Percentiles rank a stretch among this genome's conserved stretches.
phyloP scores from a whole-genome alignment of 129 eudicot genomes.

The Helianthus tuberosus region DNA sequence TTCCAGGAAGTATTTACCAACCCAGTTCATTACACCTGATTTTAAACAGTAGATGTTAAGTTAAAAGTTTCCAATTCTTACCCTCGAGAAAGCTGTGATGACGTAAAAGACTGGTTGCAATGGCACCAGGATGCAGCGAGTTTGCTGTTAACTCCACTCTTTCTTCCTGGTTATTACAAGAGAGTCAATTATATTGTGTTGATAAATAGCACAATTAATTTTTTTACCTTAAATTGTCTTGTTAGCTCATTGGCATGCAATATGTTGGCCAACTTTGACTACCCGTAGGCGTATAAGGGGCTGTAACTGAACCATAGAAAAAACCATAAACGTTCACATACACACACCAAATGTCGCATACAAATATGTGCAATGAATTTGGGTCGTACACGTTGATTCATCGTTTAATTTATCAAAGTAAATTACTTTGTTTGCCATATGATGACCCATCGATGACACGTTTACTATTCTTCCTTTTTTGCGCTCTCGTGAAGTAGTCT shows the following conservation, averaged over 20 bases:
- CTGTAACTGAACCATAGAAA: constrained; percentile 50
- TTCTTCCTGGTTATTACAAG: constrained; percentile 48
- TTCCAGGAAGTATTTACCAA: constrained; percentile 60
- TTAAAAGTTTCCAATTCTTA: constrained; percentile 11
- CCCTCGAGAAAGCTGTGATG: constrained; percentile 41
- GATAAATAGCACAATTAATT: not conserved
- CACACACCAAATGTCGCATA: not conserved
- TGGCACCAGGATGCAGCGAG: constrained; percentile 72
- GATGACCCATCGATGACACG: constrained; percentile 78
- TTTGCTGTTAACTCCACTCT: constrained; percentile 65
- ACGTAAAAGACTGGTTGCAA: constrained; percentile 51
- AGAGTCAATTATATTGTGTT: too few species aligned
- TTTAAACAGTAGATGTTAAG: not conserved
- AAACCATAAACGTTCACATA: constrained; percentile 7
- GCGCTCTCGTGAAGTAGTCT: constrained; percentile 57
- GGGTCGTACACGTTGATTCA: constrained; percentile 49
- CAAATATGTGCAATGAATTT: constrained; percentile 2
- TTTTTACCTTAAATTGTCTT: constrained; percentile 61
- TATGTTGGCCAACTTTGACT: constrained; percentile 80
- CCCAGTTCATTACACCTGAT: constrained; percentile 52
- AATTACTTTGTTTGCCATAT: constrained; percentile 53
- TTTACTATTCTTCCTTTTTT: constrained; percentile 73
- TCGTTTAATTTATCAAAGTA: constrained; percentile 77
- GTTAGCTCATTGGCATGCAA: constrained; percentile 81
- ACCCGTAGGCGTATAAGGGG: constrained; percentile 65